A percentile compares a stretch with the other conserved stretches of the same genome.
phyloP scores from a whole-genome alignment of 139 green algal species.

The Chlamydomonas incerta region DNA sequence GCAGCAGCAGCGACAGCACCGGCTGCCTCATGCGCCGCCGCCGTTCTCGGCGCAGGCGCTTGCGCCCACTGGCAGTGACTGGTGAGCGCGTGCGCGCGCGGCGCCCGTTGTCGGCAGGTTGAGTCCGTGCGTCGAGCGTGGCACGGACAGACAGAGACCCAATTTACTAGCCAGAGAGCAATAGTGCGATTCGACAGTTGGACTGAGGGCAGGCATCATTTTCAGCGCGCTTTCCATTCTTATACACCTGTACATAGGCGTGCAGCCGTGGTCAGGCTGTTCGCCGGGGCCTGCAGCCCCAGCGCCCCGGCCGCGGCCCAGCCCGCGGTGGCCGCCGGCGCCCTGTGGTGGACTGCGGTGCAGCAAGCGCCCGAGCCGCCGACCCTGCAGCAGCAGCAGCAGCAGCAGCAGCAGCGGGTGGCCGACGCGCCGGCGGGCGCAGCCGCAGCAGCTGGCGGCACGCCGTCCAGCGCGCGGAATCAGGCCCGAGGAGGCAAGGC shows the following conservation, averaged over 20 bases:
- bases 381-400: background rate
- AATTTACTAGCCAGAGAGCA: too few relatives aligned
- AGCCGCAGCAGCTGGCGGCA: background rate
- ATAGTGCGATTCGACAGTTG: too few relatives aligned
- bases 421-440: background rate
- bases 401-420: background rate
- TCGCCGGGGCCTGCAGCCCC: slow-evolving; percentile 1
- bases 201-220: too few relatives aligned
- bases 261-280: background rate
- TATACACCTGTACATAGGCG: background rate
- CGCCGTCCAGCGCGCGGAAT: too few relatives aligned
- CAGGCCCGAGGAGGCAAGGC: too few relatives aligned
- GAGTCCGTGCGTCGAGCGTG: too few relatives aligned
- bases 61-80: background rate
- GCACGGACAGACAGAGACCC: too few relatives aligned
- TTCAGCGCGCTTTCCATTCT: too few relatives aligned
- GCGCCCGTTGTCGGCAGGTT: background rate
- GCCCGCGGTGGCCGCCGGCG: background rate
- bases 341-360: slow-evolving; percentile 30
- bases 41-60: too few relatives aligned
- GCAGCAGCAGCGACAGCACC: too few relatives aligned
- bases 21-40: too few relatives aligned
- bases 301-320: background rate
- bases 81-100: background rate
- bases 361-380: slow-evolving; percentile 9